These are phyloP conservation scores for Alternaria triticimaculans DNA, from an alignment of 2,329 filamentous ascomycete species.

Conservation along the genomic window DNA sequence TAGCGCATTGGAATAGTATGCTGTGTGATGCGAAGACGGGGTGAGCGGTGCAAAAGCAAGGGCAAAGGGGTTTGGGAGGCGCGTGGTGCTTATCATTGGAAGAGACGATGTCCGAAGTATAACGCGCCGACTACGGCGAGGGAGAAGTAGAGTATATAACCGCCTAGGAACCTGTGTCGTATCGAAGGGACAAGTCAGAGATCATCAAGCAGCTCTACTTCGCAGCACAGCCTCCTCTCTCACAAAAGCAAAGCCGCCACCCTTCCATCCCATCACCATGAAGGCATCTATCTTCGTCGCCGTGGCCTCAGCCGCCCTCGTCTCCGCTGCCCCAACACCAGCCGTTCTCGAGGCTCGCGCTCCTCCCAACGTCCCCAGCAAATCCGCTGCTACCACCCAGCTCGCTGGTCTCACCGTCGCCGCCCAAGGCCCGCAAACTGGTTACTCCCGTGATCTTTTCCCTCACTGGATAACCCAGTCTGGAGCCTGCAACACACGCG, in stretches of 20 bases:
- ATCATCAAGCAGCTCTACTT: background rate
- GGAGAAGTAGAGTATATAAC: conserved; percentile 21
- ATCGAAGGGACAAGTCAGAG: conserved; percentile 1
- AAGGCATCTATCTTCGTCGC: conserved; percentile 37
- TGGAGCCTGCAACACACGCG: conserved; percentile 71
- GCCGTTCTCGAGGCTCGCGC: conserved; percentile 41
- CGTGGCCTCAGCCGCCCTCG: conserved; percentile 31
- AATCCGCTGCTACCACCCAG: conserved; percentile 62
- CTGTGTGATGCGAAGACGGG: background rate
- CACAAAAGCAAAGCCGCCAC: background rate
- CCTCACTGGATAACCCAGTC: conserved; percentile 72
- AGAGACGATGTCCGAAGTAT: conserved; percentile 13
- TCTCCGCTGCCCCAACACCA: conserved; percentile 40
- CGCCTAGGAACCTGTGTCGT: conserved; percentile 12
- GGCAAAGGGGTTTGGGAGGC: conserved; percentile 8
- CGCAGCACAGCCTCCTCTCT: background rate
- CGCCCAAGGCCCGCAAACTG: conserved; percentile 60
- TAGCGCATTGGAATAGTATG: conserved; percentile 17
- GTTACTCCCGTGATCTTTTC: conserved; percentile 72
- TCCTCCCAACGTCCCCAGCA: conserved; percentile 68
- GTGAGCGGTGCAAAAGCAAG: conserved; percentile 16
- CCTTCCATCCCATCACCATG: conserved; percentile 26
- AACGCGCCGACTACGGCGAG: background rate
- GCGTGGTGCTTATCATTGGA: conserved; percentile 43
- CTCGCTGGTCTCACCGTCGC: conserved; percentile 66